Conservation (phyloP, 2,329 filamentous ascomycete species). For the Colletotrichum brevisporum region DNA sequence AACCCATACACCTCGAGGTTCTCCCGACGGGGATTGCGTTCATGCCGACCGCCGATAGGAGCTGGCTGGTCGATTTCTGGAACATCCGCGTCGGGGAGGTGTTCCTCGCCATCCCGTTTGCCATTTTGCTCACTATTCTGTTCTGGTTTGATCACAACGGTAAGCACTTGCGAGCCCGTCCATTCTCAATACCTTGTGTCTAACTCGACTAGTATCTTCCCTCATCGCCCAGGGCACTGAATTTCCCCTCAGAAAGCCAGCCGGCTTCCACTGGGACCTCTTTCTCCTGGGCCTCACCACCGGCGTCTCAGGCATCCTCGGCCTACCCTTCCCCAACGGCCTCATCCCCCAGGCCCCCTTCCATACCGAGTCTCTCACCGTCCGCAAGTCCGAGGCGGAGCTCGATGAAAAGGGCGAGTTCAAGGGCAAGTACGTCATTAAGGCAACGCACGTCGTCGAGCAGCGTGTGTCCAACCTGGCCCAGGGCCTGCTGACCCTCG, state of each 20-base stretch:
- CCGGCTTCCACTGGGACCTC: slow-evolving; percentile 88
- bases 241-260: slow-evolving; percentile 84
- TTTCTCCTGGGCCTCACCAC: slow-evolving; percentile 86
- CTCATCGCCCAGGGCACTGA: slow-evolving; percentile 88
- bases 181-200: neutral
- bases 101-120: slow-evolving; percentile 90
- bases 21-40: slow-evolving; percentile 85
- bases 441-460: slow-evolving; percentile 77
- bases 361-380: slow-evolving; percentile 84
- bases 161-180: slow-evolving; percentile 51
- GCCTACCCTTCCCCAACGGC: slow-evolving; percentile 85
- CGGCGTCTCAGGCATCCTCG: slow-evolving; percentile 80
- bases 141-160: slow-evolving; percentile 95
- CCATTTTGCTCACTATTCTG: slow-evolving; percentile 83
- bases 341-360: slow-evolving; percentile 88
- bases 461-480: slow-evolving; percentile 85
- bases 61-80: slow-evolving; percentile 89
- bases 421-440: slow-evolving; percentile 69
- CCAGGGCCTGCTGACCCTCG: slow-evolving; percentile 82
- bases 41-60: slow-evolving; percentile 79
- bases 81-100: slow-evolving; percentile 79
- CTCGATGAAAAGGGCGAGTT: slow-evolving; percentile 66
- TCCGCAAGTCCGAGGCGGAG: slow-evolving; percentile 66
- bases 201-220: slow-evolving; percentile 74
- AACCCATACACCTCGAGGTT: slow-evolving; percentile 75